A percentile compares a stretch with the other conserved stretches of the same genome.
These are phyloP conservation scores for Leccinum sublutescens DNA, from an alignment of 768 basidiomycete genomes.

Conservation along the genomic window DNA sequence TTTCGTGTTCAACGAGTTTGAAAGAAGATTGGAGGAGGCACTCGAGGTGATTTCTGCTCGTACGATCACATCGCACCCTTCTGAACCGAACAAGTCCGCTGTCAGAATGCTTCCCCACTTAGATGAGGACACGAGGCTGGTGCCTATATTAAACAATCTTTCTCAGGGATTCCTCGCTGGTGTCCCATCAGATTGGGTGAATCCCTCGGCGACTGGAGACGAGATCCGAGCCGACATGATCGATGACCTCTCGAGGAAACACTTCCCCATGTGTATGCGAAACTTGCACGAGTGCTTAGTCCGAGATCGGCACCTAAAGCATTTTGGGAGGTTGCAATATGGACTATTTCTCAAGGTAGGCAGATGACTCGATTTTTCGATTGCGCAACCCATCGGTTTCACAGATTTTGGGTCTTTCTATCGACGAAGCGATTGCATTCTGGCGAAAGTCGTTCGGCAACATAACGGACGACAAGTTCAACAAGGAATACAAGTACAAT, in stretches of 20 bases:
- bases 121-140: slow-evolving; percentile 89
- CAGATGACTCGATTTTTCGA: neutral
- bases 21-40: slow-evolving; percentile 63
- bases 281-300: slow-evolving; percentile 78
- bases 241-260: slow-evolving; percentile 77
- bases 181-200: slow-evolving; percentile 78
- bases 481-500: slow-evolving; percentile 97
- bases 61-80: neutral
- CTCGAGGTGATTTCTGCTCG: slow-evolving; percentile 61
- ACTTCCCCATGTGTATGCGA: slow-evolving; percentile 97
- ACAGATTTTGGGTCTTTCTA: slow-evolving; percentile 87
- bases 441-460: slow-evolving; percentile 85
- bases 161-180: slow-evolving; percentile 94
- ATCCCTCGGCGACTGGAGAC: slow-evolving; percentile 51
- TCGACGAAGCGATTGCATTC: slow-evolving; percentile 91
- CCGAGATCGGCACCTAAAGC: slow-evolving; percentile 84
- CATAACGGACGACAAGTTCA: slow-evolving; percentile 92
- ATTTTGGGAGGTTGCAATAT: slow-evolving; percentile 88
- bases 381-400: neutral
- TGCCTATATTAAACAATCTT: slow-evolving; percentile 87
- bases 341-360: slow-evolving; percentile 92
- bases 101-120: slow-evolving; percentile 84
- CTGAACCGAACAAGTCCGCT: slow-evolving; percentile 56
- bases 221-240: slow-evolving; percentile 93
- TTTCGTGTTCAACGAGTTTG: slow-evolving; percentile 86